Evolutionary conservation across 73 alveolate species (phyloP), one percentile per base, ranked within the genome.

Genomic region (Blepharisma japonicum): DNA sequence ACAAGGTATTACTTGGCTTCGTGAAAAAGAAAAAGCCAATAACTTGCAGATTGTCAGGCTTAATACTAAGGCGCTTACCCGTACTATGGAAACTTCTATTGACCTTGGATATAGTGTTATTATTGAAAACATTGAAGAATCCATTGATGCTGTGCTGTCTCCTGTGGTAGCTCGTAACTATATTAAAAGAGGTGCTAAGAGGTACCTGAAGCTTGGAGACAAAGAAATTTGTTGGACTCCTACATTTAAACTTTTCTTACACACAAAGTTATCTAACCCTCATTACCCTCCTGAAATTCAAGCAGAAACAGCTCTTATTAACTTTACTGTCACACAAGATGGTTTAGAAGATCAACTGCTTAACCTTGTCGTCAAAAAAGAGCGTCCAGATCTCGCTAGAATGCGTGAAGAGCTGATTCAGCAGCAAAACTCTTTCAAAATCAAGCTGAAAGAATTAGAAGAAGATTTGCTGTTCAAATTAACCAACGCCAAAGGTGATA

Each of bases 221-320:
- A 94, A 98, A 79, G 99, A 94, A 84, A 93, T 97, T 42, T 89
- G 92, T 78, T 94, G 96, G 79, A 94, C 89, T 83, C 92, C 94
- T 83, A 93, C 91, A 82, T 98, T 98, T 97, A 91, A 89, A 79
- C 95, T 98, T 61, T 94, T 94, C 89, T 80, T 98, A 96, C 99
- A 98, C 88, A 98, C 99, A 48, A 95, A 98, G 91, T 87, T 98
- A 56, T 94, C 99, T 21, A 98, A 98, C 79, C 99, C 99, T 6
- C 99, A 98, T 82, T 98, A 98, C 79, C 99, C 99, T n/a, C 99
- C 99, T 51, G 99, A 98, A 94, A 97, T 94, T 71, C 96, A 98
- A 91, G 99, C 99, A 6, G 99, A 98, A 83, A 95, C 99, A 68
- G 95, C 99, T 8, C 91, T 98, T 53, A 98, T 98, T 55, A 98